These are phyloP conservation scores for Geotrichum cucujoidarum DNA, from an alignment of 1,139 yeast genomes.

Conservation along the genomic window DNA sequence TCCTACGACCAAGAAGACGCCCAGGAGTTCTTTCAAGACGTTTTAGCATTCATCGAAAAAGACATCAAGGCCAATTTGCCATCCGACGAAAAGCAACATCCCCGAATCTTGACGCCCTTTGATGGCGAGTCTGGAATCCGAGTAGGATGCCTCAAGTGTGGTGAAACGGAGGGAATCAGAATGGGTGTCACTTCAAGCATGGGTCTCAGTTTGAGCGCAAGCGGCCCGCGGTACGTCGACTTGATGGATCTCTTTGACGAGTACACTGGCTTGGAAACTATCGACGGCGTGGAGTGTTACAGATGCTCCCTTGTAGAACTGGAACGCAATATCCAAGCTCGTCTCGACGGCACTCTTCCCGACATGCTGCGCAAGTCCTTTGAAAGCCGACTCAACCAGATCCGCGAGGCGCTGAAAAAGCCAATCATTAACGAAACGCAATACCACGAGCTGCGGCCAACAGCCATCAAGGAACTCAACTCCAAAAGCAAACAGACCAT, in stretches of 20 bases:
- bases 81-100: conserved; percentile 12
- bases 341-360: not conserved
- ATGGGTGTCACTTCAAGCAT: conserved; percentile 77
- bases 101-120: conserved; percentile 66
- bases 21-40: conserved; percentile 84
- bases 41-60: conserved; percentile 65
- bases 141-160: conserved; percentile 83
- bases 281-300: conserved; percentile 89
- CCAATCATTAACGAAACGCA: conserved; percentile 75
- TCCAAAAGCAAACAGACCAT: conserved; percentile 78
- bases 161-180: conserved; percentile 88
- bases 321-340: conserved; percentile 29
- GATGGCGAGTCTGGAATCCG: conserved; percentile 85
- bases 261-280: conserved; percentile 77
- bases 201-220: conserved; percentile 54
- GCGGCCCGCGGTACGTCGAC: conserved; percentile 36
- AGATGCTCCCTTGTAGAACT: conserved; percentile 73
- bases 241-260: conserved; percentile 58
- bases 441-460: conserved; percentile 67
- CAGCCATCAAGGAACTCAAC: conserved; percentile 68
- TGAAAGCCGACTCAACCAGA: conserved; percentile 48
- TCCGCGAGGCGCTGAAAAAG: conserved; percentile 54
- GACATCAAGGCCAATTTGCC: conserved; percentile 38
- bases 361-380: conserved; percentile 39
- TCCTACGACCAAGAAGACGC: conserved; percentile 94